Conservation (phyloP, 176 grass and related monocot genomes). For the Eragrostis nindensis region DNA sequence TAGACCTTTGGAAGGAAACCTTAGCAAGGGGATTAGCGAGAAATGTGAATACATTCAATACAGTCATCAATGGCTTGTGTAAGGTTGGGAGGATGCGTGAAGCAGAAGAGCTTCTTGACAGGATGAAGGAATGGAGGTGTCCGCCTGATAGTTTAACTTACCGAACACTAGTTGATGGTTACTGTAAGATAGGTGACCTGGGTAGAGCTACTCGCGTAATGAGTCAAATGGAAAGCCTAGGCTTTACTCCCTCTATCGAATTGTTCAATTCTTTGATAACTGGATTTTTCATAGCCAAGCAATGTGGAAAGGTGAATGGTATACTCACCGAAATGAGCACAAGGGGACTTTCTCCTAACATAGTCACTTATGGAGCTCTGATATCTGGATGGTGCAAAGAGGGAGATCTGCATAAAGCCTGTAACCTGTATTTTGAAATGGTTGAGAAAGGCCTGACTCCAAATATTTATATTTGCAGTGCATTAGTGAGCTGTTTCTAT, state of each 20-base stretch:
- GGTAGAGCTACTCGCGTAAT: constrained; percentile 54
- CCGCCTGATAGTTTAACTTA: constrained; percentile 78
- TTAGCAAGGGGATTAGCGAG: constrained; percentile 81
- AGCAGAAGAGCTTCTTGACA: constrained; percentile 64
- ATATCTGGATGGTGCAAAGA: constrained; percentile 92
- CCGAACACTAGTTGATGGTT: constrained; percentile 74
- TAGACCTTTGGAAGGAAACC: constrained; percentile 90
- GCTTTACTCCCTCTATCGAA: constrained; percentile 82
- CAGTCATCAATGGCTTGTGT: constrained; percentile 77
- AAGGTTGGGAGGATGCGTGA: constrained; percentile 69
- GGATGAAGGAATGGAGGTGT: constrained; percentile 68
- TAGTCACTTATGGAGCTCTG: constrained; percentile 79
- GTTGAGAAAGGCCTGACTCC: constrained; percentile 64
- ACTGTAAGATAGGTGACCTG: constrained; percentile 79
- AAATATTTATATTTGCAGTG: constrained; percentile 78
- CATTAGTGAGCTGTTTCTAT: constrained; percentile 78
- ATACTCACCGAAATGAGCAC: constrained; percentile 57
- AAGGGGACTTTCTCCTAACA: constrained; percentile 67
- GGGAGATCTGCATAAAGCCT: constrained; percentile 71
- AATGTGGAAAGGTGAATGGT: constrained; percentile 56
- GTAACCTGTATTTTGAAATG: constrained; percentile 79
- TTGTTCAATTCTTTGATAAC: constrained; percentile 93
- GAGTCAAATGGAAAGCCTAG: constrained; percentile 64
- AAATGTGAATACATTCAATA: constrained; percentile 63
- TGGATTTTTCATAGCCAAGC: constrained; percentile 63